These are phyloP conservation scores for Salvia miltiorrhiza DNA, from an alignment of 257 asterid species.

Conservation along the genomic window DNA sequence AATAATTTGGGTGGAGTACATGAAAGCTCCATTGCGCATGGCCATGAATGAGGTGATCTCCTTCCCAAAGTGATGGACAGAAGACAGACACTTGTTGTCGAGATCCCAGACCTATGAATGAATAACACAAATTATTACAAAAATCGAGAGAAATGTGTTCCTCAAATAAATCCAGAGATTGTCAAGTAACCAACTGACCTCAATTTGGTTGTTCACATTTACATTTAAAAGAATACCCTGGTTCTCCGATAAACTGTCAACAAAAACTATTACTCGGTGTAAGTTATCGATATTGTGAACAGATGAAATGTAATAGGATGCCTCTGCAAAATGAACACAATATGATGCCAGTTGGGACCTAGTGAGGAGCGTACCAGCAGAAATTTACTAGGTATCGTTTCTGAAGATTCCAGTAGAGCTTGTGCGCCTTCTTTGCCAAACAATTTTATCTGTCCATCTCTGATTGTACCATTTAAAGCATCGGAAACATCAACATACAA, in stretches of 20 bases:
- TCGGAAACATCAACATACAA: not conserved
- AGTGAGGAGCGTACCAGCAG: conserved; percentile 49
- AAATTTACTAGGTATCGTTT: conserved; percentile 56
- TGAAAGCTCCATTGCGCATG: conserved; percentile 57
- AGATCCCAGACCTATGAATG: conserved; percentile 81
- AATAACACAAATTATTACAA: not conserved
- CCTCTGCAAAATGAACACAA: not conserved
- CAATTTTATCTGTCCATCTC: conserved; percentile 87
- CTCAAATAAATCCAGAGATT: not conserved
- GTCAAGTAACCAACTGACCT: conserved; percentile 46
- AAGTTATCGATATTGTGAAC: conserved; percentile 6
- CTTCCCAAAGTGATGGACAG: conserved; percentile 49
- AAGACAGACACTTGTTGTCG: conserved; percentile 51
- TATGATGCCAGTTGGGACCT: not conserved
- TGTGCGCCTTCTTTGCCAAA: conserved; percentile 79
- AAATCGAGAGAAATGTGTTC: not conserved
- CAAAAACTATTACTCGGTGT: conserved; percentile 20
- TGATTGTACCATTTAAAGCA: conserved; percentile 16
- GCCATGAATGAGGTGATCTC: conserved; percentile 61
- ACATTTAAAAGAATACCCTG: conserved; percentile 64
- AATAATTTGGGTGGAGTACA: conserved; percentile 38
- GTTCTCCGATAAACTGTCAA: conserved; percentile 77
- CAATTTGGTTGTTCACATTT: conserved; percentile 69
- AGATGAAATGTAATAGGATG: not conserved
- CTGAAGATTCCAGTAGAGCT: conserved; percentile 64